Conservation (phyloP, 2,329 filamentous ascomycete species). For the Aureobasidium mangrovei region DNA sequence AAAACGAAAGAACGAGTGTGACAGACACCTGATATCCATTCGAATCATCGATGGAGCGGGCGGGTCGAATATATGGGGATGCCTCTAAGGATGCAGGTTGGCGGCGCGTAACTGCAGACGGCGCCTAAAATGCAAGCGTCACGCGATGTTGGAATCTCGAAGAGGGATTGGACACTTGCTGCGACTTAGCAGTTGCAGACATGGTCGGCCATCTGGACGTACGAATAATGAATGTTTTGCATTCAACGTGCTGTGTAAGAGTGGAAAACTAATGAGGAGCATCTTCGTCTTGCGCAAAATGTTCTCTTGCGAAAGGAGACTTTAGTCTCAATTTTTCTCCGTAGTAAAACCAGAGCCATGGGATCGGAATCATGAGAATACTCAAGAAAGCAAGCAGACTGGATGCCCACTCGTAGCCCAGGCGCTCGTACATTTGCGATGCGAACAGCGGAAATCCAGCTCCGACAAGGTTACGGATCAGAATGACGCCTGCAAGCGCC, state of each 20-base stretch:
- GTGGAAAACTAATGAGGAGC: constrained; percentile 3
- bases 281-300: constrained; percentile 14
- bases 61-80: no score
- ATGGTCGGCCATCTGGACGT: no score
- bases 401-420: constrained; percentile 37
- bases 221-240: no score
- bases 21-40: neutral
- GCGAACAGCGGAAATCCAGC: constrained; percentile 22
- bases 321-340: constrained; percentile 17
- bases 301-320: constrained; percentile 11
- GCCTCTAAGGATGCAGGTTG: no score
- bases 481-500: constrained; percentile 31
- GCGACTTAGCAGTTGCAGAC: no score
- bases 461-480: constrained; percentile 33
- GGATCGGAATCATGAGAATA: constrained; percentile 30
- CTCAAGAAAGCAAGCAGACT: constrained; percentile 36
- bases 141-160: no score
- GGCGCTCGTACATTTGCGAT: constrained; percentile 22
- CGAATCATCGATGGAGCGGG: neutral
- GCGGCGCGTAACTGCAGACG: no score
- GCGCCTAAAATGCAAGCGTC: no score
- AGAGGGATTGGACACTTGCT: no score
- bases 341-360: constrained; percentile 28
- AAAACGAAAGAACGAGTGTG: neutral
- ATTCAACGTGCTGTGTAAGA: no score